Percentiles rank a stretch among this genome's conserved stretches.
phyloP scores from a whole-genome alignment of 768 basidiomycete genomes.

The Pisolithus marmoratus region DNA sequence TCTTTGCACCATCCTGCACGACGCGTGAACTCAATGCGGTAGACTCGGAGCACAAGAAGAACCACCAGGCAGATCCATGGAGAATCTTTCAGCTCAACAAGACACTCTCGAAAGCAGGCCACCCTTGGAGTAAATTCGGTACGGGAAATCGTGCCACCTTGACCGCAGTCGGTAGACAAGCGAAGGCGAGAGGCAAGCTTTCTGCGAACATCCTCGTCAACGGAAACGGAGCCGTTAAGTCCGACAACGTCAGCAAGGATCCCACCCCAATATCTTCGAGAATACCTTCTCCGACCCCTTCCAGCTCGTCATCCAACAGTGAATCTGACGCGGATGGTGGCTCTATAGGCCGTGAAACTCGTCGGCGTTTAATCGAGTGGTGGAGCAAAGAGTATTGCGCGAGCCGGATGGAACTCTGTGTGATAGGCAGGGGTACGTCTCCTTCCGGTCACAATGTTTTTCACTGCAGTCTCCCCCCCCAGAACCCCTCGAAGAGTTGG shows the following conservation, averaged over 20 bases:
- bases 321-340: slow-evolving; percentile 73
- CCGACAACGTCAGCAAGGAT: slow-evolving; percentile 17
- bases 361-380: slow-evolving; percentile 78
- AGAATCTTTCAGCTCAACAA: slow-evolving; percentile 95
- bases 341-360: slow-evolving; percentile 70
- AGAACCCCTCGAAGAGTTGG: slow-evolving; percentile 76
- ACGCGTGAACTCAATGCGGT: slow-evolving; percentile 91
- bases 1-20: slow-evolving; percentile 83
- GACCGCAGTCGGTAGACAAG: slow-evolving; percentile 52
- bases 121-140: slow-evolving; percentile 90
- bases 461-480: slow-evolving; percentile 3
- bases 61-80: slow-evolving; percentile 86
- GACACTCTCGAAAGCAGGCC: slow-evolving; percentile 68
- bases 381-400: slow-evolving; percentile 80
- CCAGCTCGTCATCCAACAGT: slow-evolving; percentile 43
- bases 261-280: slow-evolving; percentile 50
- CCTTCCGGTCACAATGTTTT: neutral
- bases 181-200: slow-evolving; percentile 46
- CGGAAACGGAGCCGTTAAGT: slow-evolving; percentile 19
- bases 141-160: slow-evolving; percentile 78
- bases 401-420: slow-evolving; percentile 72
- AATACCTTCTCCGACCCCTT: slow-evolving; percentile 55
- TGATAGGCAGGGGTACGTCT: slow-evolving; percentile 68
- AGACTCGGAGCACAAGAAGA: slow-evolving; percentile 96
- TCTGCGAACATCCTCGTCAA: slow-evolving; percentile 20